A percentile compares a stretch with the other conserved stretches of the same genome.
phyloP scores from a whole-genome alignment of 257 asterid genomes.

The Solanum bulbocastanum region DNA sequence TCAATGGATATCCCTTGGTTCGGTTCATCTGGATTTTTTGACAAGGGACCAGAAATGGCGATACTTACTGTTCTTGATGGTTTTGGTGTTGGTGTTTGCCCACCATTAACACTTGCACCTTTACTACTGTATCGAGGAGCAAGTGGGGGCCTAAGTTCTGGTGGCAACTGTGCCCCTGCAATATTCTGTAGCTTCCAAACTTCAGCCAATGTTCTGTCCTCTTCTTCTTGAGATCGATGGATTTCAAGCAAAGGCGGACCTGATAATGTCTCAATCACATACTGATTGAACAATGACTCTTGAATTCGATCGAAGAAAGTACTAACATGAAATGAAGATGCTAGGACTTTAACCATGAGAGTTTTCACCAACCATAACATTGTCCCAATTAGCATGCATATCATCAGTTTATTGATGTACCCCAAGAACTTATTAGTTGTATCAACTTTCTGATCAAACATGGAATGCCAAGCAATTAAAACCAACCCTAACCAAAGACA shows the following conservation, averaged over 20 bases:
- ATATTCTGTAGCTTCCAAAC: slow-evolving; percentile 48
- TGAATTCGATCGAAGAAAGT: slow-evolving; percentile 89
- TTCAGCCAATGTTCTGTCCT: slow-evolving; percentile 59
- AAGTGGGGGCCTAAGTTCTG: slow-evolving; percentile 37
- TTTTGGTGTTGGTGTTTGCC: slow-evolving; percentile 45
- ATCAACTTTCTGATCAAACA: slow-evolving; percentile 55
- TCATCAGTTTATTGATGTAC: slow-evolving; percentile 55
- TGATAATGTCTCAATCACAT: slow-evolving; percentile 67
- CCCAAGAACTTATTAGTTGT: slow-evolving; percentile 35
- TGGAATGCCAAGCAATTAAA: slow-evolving; percentile 64
- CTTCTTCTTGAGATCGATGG: slow-evolving; percentile 46
- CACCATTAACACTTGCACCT: slow-evolving; percentile 6
- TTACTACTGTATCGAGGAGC: neutral
- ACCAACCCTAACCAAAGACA: slow-evolving; percentile 89
- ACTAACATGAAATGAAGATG: slow-evolving; percentile 95
- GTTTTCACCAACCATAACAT: slow-evolving; percentile 78
- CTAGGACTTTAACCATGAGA: slow-evolving; percentile 80
- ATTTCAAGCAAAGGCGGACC: slow-evolving; percentile 68
- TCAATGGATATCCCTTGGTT: slow-evolving; percentile 47
- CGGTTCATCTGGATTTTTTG: slow-evolving; percentile 30
- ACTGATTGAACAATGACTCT: slow-evolving; percentile 73
- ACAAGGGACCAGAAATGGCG: slow-evolving; percentile 30
- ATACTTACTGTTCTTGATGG: slow-evolving; percentile 38
- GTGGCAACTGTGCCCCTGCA: slow-evolving; percentile 72
- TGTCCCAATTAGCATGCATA: slow-evolving; percentile 67